phyloP scores from a whole-genome alignment of 371 early-diverging fungal genomes.

The Mucor ambiguus region DNA sequence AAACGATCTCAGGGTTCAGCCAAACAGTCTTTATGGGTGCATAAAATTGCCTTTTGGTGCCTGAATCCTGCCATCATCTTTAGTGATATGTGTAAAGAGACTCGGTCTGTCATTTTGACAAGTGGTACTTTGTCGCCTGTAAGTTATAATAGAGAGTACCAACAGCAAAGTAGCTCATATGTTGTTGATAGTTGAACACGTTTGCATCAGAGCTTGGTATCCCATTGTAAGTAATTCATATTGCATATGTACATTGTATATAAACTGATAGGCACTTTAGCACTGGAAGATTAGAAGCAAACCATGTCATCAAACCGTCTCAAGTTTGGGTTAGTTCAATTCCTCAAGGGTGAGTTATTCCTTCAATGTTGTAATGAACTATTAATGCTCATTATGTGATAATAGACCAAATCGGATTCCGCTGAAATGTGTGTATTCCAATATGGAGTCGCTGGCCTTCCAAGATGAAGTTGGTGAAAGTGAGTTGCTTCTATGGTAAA shows the following conservation, averaged over 20 bases:
- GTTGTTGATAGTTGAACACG: constrained; percentile 49
- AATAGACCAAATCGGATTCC: constrained; percentile 40
- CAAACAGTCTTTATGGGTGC: constrained; percentile 17
- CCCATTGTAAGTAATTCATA: constrained; percentile 38
- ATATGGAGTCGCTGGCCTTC: constrained; percentile 52
- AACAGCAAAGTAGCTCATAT: neutral
- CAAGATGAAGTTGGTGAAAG: constrained; percentile 73
- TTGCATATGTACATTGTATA: neutral
- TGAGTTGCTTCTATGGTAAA: constrained; percentile 1
- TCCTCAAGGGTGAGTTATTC: constrained; percentile 38
- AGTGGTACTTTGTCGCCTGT: constrained; percentile 87
- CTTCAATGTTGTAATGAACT: neutral
- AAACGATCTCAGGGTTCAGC: neutral
- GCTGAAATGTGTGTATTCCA: constrained; percentile 58
- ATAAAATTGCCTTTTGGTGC: constrained; percentile 38
- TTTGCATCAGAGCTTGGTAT: constrained; percentile 72
- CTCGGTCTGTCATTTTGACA: constrained; percentile 76
- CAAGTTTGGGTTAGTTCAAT: constrained; percentile 58
- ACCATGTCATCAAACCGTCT: constrained; percentile 59
- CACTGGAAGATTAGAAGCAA: constrained; percentile 50
- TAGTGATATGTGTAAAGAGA: constrained; percentile 42
- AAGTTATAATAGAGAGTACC: constrained; percentile 1
- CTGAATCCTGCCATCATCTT: constrained; percentile 70
- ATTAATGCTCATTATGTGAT: neutral
- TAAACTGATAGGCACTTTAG: constrained; percentile 4